phyloP scores from a whole-genome alignment of 768 basidiomycete genomes.

The Calocybe indica region DNA sequence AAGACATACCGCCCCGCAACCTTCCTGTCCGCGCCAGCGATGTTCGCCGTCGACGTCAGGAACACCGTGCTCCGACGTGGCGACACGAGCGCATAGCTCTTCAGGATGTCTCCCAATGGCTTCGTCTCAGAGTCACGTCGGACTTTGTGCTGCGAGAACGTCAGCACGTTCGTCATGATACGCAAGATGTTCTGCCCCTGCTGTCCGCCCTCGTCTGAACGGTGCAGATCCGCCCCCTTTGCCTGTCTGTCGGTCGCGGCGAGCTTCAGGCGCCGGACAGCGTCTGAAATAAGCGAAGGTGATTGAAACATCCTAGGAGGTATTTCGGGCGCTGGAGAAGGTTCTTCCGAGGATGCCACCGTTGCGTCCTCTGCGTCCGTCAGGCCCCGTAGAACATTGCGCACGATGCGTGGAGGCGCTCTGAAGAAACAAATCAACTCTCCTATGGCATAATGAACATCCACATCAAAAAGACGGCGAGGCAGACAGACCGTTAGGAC shows the following conservation, averaged over 20 bases:
- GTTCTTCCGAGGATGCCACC: conserved; percentile 15
- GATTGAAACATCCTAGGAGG: conserved; percentile 45
- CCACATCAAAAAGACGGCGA: neutral
- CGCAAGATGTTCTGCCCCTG: conserved; percentile 49
- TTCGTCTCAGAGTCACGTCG: conserved; percentile 32
- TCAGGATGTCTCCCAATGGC: conserved; percentile 31
- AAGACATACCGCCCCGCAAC: conserved; percentile 65
- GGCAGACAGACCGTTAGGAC: conserved; percentile 65
- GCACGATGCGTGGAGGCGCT: conserved; percentile 65
- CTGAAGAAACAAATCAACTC: conserved; percentile 86
- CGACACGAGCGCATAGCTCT: conserved; percentile 36
- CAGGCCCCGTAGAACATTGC: conserved; percentile 45
- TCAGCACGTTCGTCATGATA: conserved; percentile 73
- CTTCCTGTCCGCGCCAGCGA: conserved; percentile 45
- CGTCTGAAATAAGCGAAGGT: conserved; percentile 67
- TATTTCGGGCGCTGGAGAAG: conserved; percentile 12
- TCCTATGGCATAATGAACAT: conserved; percentile 37
- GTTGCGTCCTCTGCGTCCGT: conserved; percentile 36
- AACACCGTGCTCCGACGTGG: conserved; percentile 53
- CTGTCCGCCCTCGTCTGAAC: conserved; percentile 33
- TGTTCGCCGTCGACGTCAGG: conserved; percentile 44
- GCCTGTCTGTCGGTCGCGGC: conserved; percentile 54
- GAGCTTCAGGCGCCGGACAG: conserved; percentile 56
- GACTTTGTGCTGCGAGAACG: conserved; percentile 44
- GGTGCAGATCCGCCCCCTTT: conserved; percentile 30